Conservation (phyloP, 768 basidiomycete genomes). For the Serpula lacrymans region DNA sequence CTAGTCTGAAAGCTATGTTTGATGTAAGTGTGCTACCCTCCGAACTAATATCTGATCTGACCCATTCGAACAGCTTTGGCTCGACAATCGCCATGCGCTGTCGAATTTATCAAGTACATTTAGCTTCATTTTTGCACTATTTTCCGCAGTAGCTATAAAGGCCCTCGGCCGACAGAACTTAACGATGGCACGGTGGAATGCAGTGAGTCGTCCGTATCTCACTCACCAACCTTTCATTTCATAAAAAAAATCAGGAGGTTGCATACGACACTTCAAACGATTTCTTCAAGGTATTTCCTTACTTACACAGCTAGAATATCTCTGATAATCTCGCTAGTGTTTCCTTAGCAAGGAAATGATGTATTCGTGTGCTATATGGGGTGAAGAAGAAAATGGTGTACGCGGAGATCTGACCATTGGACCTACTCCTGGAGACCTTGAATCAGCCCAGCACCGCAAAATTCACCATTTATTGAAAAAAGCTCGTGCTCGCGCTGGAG, state of each 20-base stretch:
- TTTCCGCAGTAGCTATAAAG: slow-evolving; percentile 1
- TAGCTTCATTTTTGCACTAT: slow-evolving; percentile 24
- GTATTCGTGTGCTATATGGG: slow-evolving; percentile 83
- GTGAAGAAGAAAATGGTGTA: slow-evolving; percentile 65
- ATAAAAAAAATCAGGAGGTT: slow-evolving; percentile 38
- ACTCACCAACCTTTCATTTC: slow-evolving; percentile 57
- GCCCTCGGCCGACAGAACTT: background rate
- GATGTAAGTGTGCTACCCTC: slow-evolving; percentile 35
- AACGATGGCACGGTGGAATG: slow-evolving; percentile 31
- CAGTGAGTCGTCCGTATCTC: slow-evolving; percentile 59
- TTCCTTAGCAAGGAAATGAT: slow-evolving; percentile 83
- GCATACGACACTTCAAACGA: slow-evolving; percentile 87
- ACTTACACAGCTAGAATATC: background rate
- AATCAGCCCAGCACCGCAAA: slow-evolving; percentile 42
- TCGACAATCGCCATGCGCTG: slow-evolving; percentile 37
- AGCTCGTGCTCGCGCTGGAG: slow-evolving; percentile 38
- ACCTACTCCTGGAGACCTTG: slow-evolving; percentile 29
- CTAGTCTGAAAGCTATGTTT: slow-evolving; percentile 51
- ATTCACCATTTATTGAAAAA: slow-evolving; percentile 38
- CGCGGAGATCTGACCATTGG: slow-evolving; percentile 55
- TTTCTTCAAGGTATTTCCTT: slow-evolving; percentile 56
- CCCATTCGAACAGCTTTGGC: slow-evolving; percentile 43
- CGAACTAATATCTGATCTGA: slow-evolving; percentile 4
- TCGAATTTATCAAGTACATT: slow-evolving; percentile 39
- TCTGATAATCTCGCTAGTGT: slow-evolving; percentile 34